Evolutionary conservation across 2,329 filamentous ascomycete species (phyloP).

Genomic region (Bisporella sp.): DNA sequence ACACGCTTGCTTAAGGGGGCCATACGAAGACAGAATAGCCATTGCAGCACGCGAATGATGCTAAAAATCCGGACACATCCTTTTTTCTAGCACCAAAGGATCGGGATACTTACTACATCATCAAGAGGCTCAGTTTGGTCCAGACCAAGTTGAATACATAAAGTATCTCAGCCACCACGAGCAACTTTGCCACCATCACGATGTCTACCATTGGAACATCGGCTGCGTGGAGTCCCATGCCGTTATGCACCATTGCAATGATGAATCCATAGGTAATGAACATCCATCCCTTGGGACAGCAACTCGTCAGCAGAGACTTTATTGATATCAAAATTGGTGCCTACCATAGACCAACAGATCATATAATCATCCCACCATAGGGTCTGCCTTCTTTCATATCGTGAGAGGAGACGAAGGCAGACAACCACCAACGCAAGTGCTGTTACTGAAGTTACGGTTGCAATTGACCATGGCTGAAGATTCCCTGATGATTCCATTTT

Average conservation of each 20-base stretch:
- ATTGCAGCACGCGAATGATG: too few relatives aligned
- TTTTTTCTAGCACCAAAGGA: too few relatives aligned
- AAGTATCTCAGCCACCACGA: constrained; percentile 40
- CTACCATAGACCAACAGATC: constrained; percentile 41
- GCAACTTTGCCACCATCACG: constrained; percentile 38
- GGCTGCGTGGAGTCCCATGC: constrained; percentile 41
- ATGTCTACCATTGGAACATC: constrained; percentile 30
- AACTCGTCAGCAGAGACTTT: constrained; percentile 2
- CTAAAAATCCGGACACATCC: too few relatives aligned
- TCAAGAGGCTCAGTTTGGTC: constrained; percentile 42
- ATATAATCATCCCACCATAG: constrained; percentile 46
- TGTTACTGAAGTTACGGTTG: constrained; percentile 35
- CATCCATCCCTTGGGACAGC: constrained; percentile 28
- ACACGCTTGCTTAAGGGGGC: too few relatives aligned
- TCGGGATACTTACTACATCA: constrained; percentile 35
- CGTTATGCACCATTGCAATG: constrained; percentile 38
- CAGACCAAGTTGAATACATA: constrained; percentile 41
- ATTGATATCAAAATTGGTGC: constrained; percentile 1
- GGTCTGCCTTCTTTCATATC: constrained; percentile 34
- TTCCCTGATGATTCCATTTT: constrained; percentile 3
- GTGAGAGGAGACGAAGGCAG: constrained; percentile 34
- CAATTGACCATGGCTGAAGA: constrained; percentile 37
- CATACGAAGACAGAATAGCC: too few relatives aligned
- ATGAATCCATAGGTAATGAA: constrained; percentile 39
- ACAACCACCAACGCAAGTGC: constrained; percentile 33